Evolutionary conservation across 1,284 basidiomycete genomes (phyloP).

Genomic region (Austropuccinia psidii): DNA sequence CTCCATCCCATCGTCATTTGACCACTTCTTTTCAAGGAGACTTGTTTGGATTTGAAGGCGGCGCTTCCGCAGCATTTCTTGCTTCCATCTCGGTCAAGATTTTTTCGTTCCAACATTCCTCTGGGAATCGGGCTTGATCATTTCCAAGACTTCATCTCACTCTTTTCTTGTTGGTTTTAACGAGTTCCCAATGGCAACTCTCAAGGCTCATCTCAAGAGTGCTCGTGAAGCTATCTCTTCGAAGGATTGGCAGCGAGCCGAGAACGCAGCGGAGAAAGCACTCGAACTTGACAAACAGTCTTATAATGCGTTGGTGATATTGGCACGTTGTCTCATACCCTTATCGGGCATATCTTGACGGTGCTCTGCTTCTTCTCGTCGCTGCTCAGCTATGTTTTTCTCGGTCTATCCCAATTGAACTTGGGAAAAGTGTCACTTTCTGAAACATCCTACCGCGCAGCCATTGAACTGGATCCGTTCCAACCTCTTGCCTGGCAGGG

Average conservation of each 20-base stretch:
- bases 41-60: too few relatives aligned
- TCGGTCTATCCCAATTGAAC: constrained; percentile 23
- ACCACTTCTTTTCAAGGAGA: too few relatives aligned
- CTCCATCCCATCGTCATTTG: too few relatives aligned
- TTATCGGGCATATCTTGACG: neutral
- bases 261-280: neutral
- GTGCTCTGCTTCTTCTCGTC: neutral
- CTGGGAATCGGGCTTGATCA: too few relatives aligned
- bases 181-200: constrained; percentile 18
- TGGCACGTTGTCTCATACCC: neutral
- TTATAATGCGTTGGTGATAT: constrained; percentile 19
- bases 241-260: constrained; percentile 20
- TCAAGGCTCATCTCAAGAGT: constrained; percentile 26
- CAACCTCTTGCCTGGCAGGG: constrained; percentile 35
- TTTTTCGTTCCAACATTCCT: too few relatives aligned
- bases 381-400: constrained; percentile 18
- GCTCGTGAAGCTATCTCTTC: constrained; percentile 17
- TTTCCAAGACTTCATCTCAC: too few relatives aligned
- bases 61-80: too few relatives aligned
- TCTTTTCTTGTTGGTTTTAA: too few relatives aligned
- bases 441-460: constrained; percentile 18
- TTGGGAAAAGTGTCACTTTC: constrained; percentile 13
- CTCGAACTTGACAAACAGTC: constrained; percentile 6
- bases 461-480: constrained; percentile 13
- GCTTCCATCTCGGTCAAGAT: too few relatives aligned